Base-by-base conservation (phyloP, 2,329 filamentous ascomycete species). In the Rutstroemia sp. region DNA sequence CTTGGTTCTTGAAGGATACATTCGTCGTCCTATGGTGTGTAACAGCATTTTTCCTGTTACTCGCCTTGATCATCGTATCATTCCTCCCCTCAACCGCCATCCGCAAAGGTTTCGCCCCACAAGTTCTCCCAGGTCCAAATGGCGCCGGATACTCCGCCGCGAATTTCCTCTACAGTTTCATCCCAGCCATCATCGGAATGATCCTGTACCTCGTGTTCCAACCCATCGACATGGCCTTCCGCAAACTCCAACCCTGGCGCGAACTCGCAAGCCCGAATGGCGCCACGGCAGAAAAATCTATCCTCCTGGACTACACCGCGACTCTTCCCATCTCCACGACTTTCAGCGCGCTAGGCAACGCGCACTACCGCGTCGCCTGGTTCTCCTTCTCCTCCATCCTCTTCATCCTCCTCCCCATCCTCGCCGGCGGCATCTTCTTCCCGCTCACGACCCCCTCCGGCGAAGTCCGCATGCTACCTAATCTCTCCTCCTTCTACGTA, bases 121-220 rank as follows among this genome's bases (percentile, higher is more conserved):
- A 78, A 6, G 74, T 96, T 1, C 73, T 77, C 9, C 83, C 86
- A 0, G 74, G 76, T 2, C 82, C 89, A 1, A 74, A 79, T 3
- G 65, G 72, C 0, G 75, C 75, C 25, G 88, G 87, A 17, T 96
- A 95, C 71, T 95, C 89, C 1, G 77, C 88, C 0, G 89, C 90
- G 50, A 90, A 96, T 71, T 96, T 96, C 72, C 73, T 96, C 51
- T 96, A 91, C 75, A 83, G 81, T 59, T 90, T 92, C 70, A 56
- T 92, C 21, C 88, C 88, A 0, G 81, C 85, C 2, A 63, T 87
- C 0, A 68, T 91, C 27, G 88, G 84, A 4, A 81, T 84, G 65
- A 62, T 87, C 16, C 72, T 89, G 49, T 88, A 86, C 68, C 77
- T 90, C 47, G 69, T 79, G 51, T 84, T 89, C 69, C 80, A 87